A percentile compares a stretch with the other conserved stretches of the same genome.
phyloP scores from a whole-genome alignment of 805 yeast genomes.

The Pichia nanzhaoensis region DNA sequence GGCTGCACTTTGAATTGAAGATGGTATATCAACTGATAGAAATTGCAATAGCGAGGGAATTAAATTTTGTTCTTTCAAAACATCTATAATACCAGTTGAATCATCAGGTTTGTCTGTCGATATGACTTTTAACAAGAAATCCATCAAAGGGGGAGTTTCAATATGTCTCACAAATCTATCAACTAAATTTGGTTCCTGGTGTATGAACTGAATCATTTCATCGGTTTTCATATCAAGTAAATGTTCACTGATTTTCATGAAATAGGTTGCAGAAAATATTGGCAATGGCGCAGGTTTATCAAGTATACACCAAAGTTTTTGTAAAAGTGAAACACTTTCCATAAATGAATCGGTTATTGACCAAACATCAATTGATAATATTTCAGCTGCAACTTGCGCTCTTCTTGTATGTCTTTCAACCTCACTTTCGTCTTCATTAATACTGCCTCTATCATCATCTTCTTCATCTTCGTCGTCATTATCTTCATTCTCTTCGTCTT shows the following conservation, averaged over 20 bases:
- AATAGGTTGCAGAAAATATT: conserved; percentile 74
- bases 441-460: conserved; percentile 27
- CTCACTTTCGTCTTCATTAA: conserved; percentile 28
- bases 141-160: conserved; percentile 93
- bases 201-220: conserved; percentile 65
- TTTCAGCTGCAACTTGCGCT: conserved; percentile 78
- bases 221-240: conserved; percentile 83
- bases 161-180: conserved; percentile 77
- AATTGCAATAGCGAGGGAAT: conserved; percentile 67
- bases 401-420: conserved; percentile 32
- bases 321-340: conserved; percentile 60
- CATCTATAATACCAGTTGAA: conserved; percentile 80
- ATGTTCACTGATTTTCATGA: conserved; percentile 88
- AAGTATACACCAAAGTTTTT: conserved; percentile 72
- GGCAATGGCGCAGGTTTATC: conserved; percentile 63
- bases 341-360: conserved; percentile 84
- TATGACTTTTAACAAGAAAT: conserved; percentile 78
- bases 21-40: conserved; percentile 58
- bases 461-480: conserved; percentile 19
- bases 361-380: conserved; percentile 90
- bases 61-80: conserved; percentile 63
- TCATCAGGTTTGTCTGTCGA: conserved; percentile 89
- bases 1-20: conserved; percentile 84
- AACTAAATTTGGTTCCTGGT: conserved; percentile 63
- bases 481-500: conserved; percentile 18